Evolutionary conservation across 1,139 yeast species (phyloP), one percentile per base, ranked within the genome.

Genomic region (Pichia sp.): DNA sequence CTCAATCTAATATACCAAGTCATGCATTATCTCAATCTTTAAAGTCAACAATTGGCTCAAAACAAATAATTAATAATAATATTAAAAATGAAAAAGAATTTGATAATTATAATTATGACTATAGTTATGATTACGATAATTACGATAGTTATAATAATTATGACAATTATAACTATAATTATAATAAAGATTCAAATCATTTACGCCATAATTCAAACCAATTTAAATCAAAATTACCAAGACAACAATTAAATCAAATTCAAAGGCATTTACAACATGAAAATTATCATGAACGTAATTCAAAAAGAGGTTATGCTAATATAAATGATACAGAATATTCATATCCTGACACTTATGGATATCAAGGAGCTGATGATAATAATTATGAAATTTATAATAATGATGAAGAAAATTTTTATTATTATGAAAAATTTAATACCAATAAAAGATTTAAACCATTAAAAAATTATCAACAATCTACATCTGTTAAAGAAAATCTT

Each of bases 201-300:
- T 18, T 18, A 18, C 18, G 18, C 18, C 18, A 18, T 18, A 18
- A 18, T 18, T 18, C 18, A 18, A 18, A 18, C 18, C 18, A 18
- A 18, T 18, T 18, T 18, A 18, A 18, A 18, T 18, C 18, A 10
- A 40, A 39, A 11, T 33, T 36, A 25, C 44, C 44, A 26, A 41
- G 33, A 26, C 43, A 42, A 18, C 48, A 45, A 45, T 11, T 45
- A 4, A 41, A 42, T 34, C 44, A 42, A 32, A 45, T 42, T 9
- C 48, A 41, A 29, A 43, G 39, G 39, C 42, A 43, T 34, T 42
- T 37, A 42, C 25, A 39, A 10, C 33, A 33, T 31, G 33, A 32
- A 3, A 36, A 30, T 28, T 27, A 33, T n/a, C n/a, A 32, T 31
- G 42, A 40, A 32, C 9, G 11, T 18, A 25, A 7, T 8, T 7